phyloP scores from a whole-genome alignment of 2,329 filamentous ascomycete genomes.

The Coniochaeta pulveracea region DNA sequence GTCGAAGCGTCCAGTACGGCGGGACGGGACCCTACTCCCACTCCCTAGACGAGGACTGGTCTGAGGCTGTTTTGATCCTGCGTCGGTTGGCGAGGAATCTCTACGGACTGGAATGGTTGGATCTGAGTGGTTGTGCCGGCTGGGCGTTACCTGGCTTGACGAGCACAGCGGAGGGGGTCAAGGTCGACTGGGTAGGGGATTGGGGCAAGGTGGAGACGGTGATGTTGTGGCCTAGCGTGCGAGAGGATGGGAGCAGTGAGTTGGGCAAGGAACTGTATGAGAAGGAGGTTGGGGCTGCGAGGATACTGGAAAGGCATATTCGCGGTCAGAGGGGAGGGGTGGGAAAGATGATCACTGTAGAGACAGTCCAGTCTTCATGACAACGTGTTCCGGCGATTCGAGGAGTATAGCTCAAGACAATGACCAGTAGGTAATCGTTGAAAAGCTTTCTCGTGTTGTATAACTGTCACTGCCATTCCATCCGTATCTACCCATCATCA shows the following conservation, averaged over 20 bases:
- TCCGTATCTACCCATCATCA: too few relatives aligned
- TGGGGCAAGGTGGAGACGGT: slow-evolving; percentile 41
- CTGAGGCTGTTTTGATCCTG: slow-evolving; percentile 44
- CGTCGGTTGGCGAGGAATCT: slow-evolving; percentile 40
- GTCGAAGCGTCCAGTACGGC: slow-evolving; percentile 31
- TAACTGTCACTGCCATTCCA: too few relatives aligned
- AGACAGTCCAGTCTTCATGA: too few relatives aligned
- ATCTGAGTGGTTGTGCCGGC: slow-evolving; percentile 45
- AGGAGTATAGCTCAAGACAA: too few relatives aligned
- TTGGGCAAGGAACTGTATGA: slow-evolving; percentile 6
- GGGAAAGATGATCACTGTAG: slow-evolving; percentile 37
- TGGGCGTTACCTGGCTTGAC: slow-evolving; percentile 44
- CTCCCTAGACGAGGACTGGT: slow-evolving; percentile 45
- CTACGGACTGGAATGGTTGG: slow-evolving; percentile 49
- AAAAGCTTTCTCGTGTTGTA: too few relatives aligned
- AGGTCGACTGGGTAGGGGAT: slow-evolving; percentile 39
- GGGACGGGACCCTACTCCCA: slow-evolving; percentile 48
- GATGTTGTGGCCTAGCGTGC: slow-evolving; percentile 24
- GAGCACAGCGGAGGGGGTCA: slow-evolving; percentile 28
- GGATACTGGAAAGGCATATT: slow-evolving; percentile 35
- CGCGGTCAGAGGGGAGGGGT: slow-evolving; percentile 31
- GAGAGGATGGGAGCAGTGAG: too few relatives aligned
- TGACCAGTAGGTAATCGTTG: too few relatives aligned
- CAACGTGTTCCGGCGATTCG: too few relatives aligned
- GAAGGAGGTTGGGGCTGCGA: slow-evolving; percentile 1